These are phyloP conservation scores for Eucalyptus viminalis DNA, from an alignment of 345 rosid genomes.

Conservation along the genomic window DNA sequence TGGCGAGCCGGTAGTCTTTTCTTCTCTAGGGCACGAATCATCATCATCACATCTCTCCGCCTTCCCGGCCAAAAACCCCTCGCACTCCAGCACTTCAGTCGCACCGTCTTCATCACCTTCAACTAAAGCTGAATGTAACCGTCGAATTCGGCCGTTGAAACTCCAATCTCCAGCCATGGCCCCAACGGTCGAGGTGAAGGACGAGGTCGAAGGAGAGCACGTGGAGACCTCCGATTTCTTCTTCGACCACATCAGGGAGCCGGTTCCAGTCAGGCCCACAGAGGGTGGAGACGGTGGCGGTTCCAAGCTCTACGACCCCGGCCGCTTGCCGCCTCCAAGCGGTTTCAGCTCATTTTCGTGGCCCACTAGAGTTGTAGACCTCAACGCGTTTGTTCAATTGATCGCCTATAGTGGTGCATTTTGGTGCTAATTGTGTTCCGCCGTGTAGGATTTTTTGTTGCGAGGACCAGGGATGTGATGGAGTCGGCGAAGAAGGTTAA, in stretches of 20 bases:
- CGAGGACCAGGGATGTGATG: conserved; percentile 53
- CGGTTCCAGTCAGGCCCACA: conserved; percentile 25
- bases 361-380: conserved; percentile 2
- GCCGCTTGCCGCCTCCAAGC: conserved; percentile 55
- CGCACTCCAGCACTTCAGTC: background rate
- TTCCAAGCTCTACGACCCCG: conserved; percentile 21
- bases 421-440: background rate
- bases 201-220: conserved; percentile 54
- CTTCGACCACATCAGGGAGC: conserved; percentile 60
- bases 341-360: conserved; percentile 31
- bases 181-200: conserved; percentile 8
- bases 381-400: background rate
- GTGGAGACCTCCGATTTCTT: conserved; percentile 35
- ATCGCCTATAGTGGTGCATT: no score
- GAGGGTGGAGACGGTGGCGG: background rate
- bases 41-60: background rate
- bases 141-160: background rate
- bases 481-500: conserved; percentile 36
- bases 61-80: conserved; percentile 2
- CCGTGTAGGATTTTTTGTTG: conserved; percentile 62
- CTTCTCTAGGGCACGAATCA: background rate
- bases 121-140: background rate
- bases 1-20: background rate
- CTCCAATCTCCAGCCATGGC: background rate
- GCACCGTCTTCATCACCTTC: background rate